phyloP scores from a whole-genome alignment of 1,284 basidiomycete genomes.

The Stereum hirsutum region DNA sequence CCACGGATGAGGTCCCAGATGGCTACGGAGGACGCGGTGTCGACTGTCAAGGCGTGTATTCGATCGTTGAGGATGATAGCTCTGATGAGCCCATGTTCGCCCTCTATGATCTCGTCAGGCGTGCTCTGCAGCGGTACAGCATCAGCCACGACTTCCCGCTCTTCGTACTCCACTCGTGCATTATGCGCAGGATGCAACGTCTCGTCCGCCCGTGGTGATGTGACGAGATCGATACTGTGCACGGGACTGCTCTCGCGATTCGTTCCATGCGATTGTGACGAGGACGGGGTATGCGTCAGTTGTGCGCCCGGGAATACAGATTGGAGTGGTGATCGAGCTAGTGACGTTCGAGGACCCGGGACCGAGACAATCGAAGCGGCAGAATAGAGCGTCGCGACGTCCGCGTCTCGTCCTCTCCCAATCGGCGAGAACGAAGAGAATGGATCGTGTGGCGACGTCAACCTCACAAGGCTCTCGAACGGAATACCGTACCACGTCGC shows the following conservation, averaged over 20 bases:
- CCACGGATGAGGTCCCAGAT: slow-evolving; percentile 90
- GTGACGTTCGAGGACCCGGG: slow-evolving; percentile 26
- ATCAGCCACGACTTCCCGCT: slow-evolving; percentile 76
- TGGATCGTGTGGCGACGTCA: slow-evolving; percentile 70
- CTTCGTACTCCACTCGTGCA: slow-evolving; percentile 53
- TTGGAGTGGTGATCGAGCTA: slow-evolving; percentile 25
- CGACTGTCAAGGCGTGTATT: slow-evolving; percentile 85
- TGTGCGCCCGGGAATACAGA: slow-evolving; percentile 18
- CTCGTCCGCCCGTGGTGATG: neutral
- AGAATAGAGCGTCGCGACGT: slow-evolving; percentile 79
- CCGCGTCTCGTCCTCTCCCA: slow-evolving; percentile 41
- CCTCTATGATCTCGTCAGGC: slow-evolving; percentile 70
- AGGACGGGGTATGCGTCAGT: slow-evolving; percentile 15
- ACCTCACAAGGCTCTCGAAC: slow-evolving; percentile 69
- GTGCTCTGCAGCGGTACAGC: slow-evolving; percentile 54
- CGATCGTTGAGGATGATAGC: slow-evolving; percentile 84
- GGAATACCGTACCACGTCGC: slow-evolving; percentile 61
- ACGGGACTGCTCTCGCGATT: slow-evolving; percentile 16
- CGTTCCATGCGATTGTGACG: neutral
- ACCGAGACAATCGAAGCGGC: slow-evolving; percentile 72
- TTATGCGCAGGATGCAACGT: slow-evolving; percentile 20
- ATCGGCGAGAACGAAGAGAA: slow-evolving; percentile 39
- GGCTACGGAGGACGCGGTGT: slow-evolving; percentile 79
- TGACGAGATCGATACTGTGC: slow-evolving; percentile 13
- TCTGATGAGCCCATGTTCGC: slow-evolving; percentile 79